phyloP scores from a whole-genome alignment of 176 grass and related monocot genomes.

The Triticum timopheevii region DNA sequence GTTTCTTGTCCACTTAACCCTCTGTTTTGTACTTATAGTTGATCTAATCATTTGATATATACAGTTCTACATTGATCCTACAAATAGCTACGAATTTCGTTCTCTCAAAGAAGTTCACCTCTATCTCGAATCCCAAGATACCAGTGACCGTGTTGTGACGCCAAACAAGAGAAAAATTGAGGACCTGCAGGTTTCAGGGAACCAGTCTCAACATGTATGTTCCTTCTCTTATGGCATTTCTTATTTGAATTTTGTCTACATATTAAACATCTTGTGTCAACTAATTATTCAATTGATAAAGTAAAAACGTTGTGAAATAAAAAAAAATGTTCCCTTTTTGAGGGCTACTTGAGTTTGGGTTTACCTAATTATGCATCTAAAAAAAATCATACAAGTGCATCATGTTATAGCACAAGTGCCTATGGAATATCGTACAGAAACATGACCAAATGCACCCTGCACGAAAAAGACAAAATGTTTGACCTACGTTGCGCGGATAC shows the following conservation, averaged over 20 bases:
- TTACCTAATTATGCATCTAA: not conserved
- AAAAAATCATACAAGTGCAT: not conserved
- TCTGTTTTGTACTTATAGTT: slow-evolving; percentile 22
- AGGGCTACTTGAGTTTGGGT: not conserved
- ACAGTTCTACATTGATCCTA: slow-evolving; percentile 80
- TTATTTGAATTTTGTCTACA: not conserved
- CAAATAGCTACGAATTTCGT: slow-evolving; percentile 55
- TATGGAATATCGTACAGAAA: too few relatives aligned
- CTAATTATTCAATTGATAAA: slow-evolving; percentile 8
- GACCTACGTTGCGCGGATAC: too few relatives aligned
- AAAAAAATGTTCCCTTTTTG: not conserved
- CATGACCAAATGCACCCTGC: too few relatives aligned
- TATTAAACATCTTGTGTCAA: not conserved
- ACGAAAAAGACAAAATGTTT: too few relatives aligned
- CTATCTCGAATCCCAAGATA: slow-evolving; percentile 52
- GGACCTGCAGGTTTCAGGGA: slow-evolving; percentile 27
- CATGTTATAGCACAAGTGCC: too few relatives aligned
- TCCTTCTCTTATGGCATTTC: slow-evolving; percentile 13
- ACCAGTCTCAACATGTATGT: slow-evolving; percentile 47
- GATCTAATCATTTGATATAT: slow-evolving; percentile 16
- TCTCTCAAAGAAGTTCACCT: slow-evolving; percentile 54
- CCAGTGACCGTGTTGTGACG: slow-evolving; percentile 25
- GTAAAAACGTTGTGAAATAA: not conserved
- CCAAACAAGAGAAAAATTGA: slow-evolving; percentile 53
- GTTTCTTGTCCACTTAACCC: slow-evolving; percentile 20